Conservation (phyloP, 1,139 yeast species). For the Kodamaea ohmeri region DNA sequence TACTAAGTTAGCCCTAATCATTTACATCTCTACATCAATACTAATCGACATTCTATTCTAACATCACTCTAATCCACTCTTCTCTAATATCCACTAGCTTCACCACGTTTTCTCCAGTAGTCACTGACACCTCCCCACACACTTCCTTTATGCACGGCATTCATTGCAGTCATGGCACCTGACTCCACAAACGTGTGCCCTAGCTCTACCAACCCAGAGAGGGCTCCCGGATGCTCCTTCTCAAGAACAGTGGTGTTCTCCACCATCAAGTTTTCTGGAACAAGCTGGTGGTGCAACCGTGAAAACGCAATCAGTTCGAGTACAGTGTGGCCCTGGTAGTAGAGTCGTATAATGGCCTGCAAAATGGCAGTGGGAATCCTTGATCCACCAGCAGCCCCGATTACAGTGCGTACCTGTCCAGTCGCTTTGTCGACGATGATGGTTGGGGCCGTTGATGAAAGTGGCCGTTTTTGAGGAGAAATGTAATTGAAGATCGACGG, state of each 20-base stretch:
- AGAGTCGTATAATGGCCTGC: slow-evolving; percentile 70
- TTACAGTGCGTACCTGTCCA: slow-evolving; percentile 56
- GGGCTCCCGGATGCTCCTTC: slow-evolving; percentile 23
- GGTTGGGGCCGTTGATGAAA: slow-evolving; percentile 80
- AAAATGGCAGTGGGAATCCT: slow-evolving; percentile 81
- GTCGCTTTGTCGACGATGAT: slow-evolving; percentile 55
- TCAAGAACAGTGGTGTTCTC: slow-evolving; percentile 47
- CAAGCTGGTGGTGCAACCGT: slow-evolving; percentile 81
- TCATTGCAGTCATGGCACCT: slow-evolving; percentile 45
- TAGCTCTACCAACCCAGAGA: slow-evolving; percentile 17
- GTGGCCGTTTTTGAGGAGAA: slow-evolving; percentile 73
- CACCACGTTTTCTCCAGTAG: slow-evolving; percentile 45
- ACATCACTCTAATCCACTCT: no score
- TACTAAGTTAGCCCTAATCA: no score
- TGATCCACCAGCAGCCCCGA: slow-evolving; percentile 96
- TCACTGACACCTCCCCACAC: slow-evolving; percentile 37
- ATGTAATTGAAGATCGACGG: slow-evolving; percentile 82
- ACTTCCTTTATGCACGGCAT: slow-evolving; percentile 34
- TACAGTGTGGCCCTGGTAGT: slow-evolving; percentile 56
- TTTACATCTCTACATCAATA: no score
- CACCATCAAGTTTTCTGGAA: slow-evolving; percentile 66
- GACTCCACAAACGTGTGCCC: slow-evolving; percentile 33
- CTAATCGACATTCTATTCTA: no score
- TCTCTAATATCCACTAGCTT: slow-evolving; percentile 43
- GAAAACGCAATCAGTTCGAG: slow-evolving; percentile 74